phyloP scores from a whole-genome alignment of 441 rosid species.

The Populus hybrid region DNA sequence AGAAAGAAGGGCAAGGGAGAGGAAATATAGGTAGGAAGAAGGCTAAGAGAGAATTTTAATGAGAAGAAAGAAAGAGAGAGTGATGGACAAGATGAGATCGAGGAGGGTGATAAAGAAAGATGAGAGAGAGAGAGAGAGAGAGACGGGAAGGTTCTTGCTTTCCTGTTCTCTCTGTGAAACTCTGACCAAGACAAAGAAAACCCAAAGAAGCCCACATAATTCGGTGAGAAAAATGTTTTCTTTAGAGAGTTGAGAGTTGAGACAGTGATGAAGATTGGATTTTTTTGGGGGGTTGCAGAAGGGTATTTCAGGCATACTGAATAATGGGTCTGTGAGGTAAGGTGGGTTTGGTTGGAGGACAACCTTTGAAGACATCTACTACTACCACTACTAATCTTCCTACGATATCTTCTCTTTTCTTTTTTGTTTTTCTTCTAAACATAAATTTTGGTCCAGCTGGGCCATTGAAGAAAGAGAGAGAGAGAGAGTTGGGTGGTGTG shows the following conservation, averaged over 20 bases:
- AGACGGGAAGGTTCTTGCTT: slow-evolving; percentile 43
- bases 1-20: not conserved
- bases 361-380: slow-evolving; percentile 31
- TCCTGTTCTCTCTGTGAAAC: slow-evolving; percentile 67
- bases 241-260: slow-evolving; percentile 44
- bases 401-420: slow-evolving; percentile 16
- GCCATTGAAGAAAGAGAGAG: slow-evolving; percentile 40
- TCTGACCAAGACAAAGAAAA: slow-evolving; percentile 81
- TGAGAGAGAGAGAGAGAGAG: slow-evolving; percentile 10
- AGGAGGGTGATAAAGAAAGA: slow-evolving; percentile 15
- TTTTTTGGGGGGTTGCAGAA: slow-evolving; percentile 55
- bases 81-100: slow-evolving; percentile 15
- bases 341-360: slow-evolving; percentile 54
- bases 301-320: slow-evolving; percentile 51
- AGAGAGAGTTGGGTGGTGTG: slow-evolving; percentile 20
- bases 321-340: slow-evolving; percentile 7
- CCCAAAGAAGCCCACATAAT: slow-evolving; percentile 89
- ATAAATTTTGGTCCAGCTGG: slow-evolving; percentile 58
- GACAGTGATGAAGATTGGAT: slow-evolving; percentile 61
- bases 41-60: not conserved
- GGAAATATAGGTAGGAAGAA: slow-evolving; percentile 11
- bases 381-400: not conserved
- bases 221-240: slow-evolving; percentile 45
- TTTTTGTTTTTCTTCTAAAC: slow-evolving; percentile 22
- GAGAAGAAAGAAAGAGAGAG: slow-evolving; percentile 5